phyloP scores from a whole-genome alignment of 1,284 basidiomycete species.

The Leccinum pachyderme region DNA sequence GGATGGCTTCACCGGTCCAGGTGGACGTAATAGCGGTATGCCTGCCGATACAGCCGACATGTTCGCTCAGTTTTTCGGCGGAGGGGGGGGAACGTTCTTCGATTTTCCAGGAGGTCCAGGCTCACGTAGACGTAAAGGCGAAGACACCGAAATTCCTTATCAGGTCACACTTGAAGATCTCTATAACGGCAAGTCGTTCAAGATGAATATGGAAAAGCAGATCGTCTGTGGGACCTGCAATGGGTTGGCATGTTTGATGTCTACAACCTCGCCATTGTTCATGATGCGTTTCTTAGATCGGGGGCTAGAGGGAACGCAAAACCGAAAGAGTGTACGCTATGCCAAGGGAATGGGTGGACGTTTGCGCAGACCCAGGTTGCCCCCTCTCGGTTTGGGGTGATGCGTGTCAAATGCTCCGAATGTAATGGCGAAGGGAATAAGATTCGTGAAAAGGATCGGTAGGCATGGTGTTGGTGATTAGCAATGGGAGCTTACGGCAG shows the following conservation, averaged over 20 bases:
- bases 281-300: conserved; percentile 47
- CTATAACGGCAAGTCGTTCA: conserved; percentile 88
- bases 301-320: conserved; percentile 81
- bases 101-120: conserved; percentile 48
- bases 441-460: conserved; percentile 88
- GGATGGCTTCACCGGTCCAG: conserved; percentile 54
- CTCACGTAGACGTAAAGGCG: conserved; percentile 51
- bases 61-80: conserved; percentile 78
- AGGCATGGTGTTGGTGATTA: conserved; percentile 19
- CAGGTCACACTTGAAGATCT: conserved; percentile 90
- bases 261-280: conserved; percentile 4
- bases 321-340: conserved; percentile 78
- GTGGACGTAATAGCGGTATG: conserved; percentile 47
- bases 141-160: conserved; percentile 79
- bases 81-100: conserved; percentile 52
- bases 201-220: conserved; percentile 88
- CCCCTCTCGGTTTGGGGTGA: conserved; percentile 48
- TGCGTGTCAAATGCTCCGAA: conserved; percentile 64
- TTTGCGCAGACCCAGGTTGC: conserved; percentile 60
- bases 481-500: conserved; percentile 3
- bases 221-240: conserved; percentile 78
- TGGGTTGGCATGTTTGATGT: conserved; percentile 53
- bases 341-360: conserved; percentile 81
- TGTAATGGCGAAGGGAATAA: conserved; percentile 82
- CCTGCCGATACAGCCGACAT: conserved; percentile 69